Percentiles rank a stretch among this genome's conserved stretches.
phyloP scores from a whole-genome alignment of 331 rosid species.

The Saraca asoca region DNA sequence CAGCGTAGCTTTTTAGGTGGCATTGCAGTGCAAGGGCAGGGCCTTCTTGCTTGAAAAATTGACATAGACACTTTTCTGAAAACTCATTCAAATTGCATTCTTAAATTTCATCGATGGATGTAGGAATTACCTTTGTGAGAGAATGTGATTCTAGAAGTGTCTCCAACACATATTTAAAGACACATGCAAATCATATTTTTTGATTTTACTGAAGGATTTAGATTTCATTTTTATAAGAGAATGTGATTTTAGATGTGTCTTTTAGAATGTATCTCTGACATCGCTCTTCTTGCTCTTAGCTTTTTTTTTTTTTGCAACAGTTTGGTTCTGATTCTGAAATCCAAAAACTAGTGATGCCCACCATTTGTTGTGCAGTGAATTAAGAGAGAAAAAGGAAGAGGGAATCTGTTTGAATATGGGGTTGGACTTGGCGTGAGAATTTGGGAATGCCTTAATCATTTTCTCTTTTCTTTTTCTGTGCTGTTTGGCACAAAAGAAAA shows the following conservation, averaged over 20 bases:
- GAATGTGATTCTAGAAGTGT: no score
- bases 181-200: no score
- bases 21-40: constrained; percentile 33
- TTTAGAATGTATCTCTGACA: no score
- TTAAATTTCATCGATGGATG: no score
- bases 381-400: constrained; percentile 21
- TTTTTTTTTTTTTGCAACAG: constrained; percentile 39
- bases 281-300: no score
- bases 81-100: no score
- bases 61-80: no score
- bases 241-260: no score
- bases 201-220: no score
- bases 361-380: not conserved
- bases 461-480: not conserved
- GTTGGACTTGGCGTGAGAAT: constrained; percentile 32
- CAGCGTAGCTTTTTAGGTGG: constrained; percentile 61
- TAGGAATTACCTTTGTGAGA: no score
- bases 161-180: no score
- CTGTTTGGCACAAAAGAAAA: not conserved
- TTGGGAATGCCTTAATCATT: constrained; percentile 7
- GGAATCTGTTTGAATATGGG: constrained; percentile 39
- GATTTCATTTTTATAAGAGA: no score
- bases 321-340: constrained; percentile 39
- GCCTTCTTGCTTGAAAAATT: constrained; percentile 43
- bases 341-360: constrained; percentile 26